phyloP scores from a whole-genome alignment of 257 asterid species.

The Nicotiana obtusifolia region DNA sequence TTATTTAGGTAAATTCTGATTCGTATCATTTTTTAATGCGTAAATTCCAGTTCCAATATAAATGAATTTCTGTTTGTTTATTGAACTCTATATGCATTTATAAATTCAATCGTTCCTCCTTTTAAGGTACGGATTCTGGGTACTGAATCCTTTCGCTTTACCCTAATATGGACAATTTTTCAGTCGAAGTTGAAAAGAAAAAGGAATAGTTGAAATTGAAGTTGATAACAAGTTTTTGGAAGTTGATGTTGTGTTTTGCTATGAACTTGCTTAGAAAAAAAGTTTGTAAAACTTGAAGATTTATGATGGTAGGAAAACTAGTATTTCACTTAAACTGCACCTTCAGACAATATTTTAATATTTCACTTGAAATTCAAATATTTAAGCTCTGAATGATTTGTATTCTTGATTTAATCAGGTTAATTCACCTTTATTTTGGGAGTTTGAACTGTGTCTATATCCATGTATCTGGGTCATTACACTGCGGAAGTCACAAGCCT shows the following conservation, averaged over 20 bases:
- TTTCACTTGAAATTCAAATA: too few species aligned
- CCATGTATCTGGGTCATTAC: slow-evolving; percentile 29
- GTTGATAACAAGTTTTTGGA: too few species aligned
- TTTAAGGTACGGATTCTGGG: neutral
- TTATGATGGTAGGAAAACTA: too few species aligned
- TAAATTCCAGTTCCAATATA: too few species aligned
- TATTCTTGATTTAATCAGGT: slow-evolving; percentile 11
- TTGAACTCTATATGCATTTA: neutral
- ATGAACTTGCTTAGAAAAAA: too few species aligned
- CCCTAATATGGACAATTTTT: neutral
- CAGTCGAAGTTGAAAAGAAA: too few species aligned
- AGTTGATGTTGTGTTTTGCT: too few species aligned
- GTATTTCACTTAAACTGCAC: too few species aligned
- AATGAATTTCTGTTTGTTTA: neutral
- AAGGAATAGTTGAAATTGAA: too few species aligned
- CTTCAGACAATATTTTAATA: too few species aligned
- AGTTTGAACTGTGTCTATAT: slow-evolving; percentile 1
- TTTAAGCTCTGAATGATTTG: neutral
- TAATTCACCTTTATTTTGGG: neutral
- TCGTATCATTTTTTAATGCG: neutral
- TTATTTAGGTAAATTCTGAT: neutral
- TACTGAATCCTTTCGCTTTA: neutral
- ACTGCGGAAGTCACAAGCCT: slow-evolving; percentile 53
- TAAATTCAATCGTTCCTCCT: neutral
- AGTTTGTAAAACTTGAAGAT: too few species aligned